Evolutionary conservation across 1,284 basidiomycete genomes (phyloP).

Genomic region (Neolentinus lepideus): DNA sequence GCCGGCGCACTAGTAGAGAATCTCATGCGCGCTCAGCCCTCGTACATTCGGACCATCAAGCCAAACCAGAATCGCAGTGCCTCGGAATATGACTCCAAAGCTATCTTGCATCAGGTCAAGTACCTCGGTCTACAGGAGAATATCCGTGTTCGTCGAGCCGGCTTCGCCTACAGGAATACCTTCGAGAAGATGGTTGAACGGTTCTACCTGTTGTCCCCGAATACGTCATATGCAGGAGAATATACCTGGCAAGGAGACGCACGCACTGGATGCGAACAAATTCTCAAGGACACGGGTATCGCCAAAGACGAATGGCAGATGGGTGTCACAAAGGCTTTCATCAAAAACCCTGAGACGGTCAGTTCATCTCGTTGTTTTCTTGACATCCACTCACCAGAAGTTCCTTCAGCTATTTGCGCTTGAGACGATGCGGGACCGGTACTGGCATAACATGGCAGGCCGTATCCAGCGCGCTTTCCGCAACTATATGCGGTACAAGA

Average conservation of each 20-base stretch:
- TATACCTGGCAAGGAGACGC: conserved; percentile 95
- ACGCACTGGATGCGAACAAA: conserved; percentile 88
- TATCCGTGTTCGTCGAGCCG: conserved; percentile 93
- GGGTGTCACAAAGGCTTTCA: conserved; percentile 98
- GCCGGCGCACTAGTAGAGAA: conserved; percentile 95
- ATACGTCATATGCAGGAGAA: conserved; percentile 97
- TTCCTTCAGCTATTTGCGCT: conserved; percentile 82
- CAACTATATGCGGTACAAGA: conserved; percentile 92
- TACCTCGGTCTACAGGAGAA: conserved; percentile 99
- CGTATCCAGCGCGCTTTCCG: conserved; percentile 97
- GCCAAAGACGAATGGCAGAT: conserved; percentile 98
- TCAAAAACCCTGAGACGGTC: conserved; percentile 98
- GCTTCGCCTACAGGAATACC: conserved; percentile 96
- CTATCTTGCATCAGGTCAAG: conserved; percentile 97
- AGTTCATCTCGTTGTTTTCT: conserved; percentile 14
- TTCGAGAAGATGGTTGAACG: conserved; percentile 99
- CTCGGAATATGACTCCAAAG: conserved; percentile 90
- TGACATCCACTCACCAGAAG: conserved; percentile 1
- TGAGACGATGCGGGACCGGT: conserved; percentile 97
- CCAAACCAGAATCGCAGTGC: conserved; percentile 95
- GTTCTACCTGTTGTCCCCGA: conserved; percentile 93
- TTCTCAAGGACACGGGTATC: conserved; percentile 93
- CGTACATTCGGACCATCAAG: conserved; percentile 99
- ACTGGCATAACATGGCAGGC: conserved; percentile 99
- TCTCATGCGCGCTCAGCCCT: conserved; percentile 93